Conservation (phyloP, 2,329 filamentous ascomycete species). For the Hypoxylon sp. region DNA sequence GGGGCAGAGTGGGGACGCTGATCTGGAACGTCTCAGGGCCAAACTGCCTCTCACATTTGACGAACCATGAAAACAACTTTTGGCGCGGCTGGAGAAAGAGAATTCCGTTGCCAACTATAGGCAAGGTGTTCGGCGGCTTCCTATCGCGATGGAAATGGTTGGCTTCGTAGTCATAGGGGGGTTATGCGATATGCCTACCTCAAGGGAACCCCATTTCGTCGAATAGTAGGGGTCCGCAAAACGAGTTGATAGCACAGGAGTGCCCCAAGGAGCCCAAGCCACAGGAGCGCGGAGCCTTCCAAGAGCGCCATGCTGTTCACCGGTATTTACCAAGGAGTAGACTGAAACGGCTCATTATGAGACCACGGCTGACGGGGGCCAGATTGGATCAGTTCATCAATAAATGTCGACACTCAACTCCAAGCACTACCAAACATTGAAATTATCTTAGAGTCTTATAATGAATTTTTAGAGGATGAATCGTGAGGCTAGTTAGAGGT, state of each 20-base stretch:
- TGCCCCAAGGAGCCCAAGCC: conserved; percentile 40
- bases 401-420: not conserved
- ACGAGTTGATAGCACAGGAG: conserved; percentile 48
- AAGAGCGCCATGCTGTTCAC: conserved; percentile 43
- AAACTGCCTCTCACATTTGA: conserved; percentile 68
- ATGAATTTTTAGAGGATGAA: not conserved
- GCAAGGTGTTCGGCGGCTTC: conserved; percentile 66
- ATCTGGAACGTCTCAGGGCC: conserved; percentile 74
- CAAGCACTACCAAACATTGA: not conserved
- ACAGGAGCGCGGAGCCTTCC: conserved; percentile 41
- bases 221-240: conserved; percentile 46
- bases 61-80: conserved; percentile 74
- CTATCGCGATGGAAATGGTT: conserved; percentile 51
- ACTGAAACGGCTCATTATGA: not conserved
- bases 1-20: conserved; percentile 73
- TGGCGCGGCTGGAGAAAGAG: conserved; percentile 72
- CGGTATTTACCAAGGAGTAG: not conserved
- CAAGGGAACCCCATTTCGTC: conserved; percentile 54
- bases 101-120: conserved; percentile 73
- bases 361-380: not conserved
- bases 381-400: not conserved
- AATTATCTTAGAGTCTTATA: not conserved
- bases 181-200: conserved; percentile 48
- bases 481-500: not conserved
- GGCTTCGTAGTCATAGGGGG: not conserved